These are phyloP conservation scores for Xylaria sp. DNA, from an alignment of 2,329 filamentous ascomycete species.

Conservation along the genomic window DNA sequence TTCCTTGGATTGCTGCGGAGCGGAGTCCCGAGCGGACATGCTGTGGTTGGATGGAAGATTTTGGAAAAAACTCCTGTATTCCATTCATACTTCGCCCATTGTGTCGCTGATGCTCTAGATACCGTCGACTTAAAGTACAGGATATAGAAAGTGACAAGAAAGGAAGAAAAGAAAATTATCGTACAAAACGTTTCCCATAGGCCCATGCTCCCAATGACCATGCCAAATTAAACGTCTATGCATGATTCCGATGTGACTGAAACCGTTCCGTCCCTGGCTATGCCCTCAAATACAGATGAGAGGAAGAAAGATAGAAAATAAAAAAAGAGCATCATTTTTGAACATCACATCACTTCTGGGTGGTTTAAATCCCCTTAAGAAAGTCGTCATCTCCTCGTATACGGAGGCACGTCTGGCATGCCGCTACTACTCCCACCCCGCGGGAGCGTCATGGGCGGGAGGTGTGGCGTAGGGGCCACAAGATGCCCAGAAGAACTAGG, in stretches of 20 bases:
- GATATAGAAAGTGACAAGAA: background rate
- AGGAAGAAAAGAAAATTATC: constrained; percentile 16
- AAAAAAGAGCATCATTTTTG: background rate
- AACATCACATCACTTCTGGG: background rate
- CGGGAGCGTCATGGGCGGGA: constrained; percentile 47
- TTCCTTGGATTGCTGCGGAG: constrained; percentile 12
- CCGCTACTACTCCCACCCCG: constrained; percentile 37
- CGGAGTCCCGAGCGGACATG: background rate
- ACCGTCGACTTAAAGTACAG: constrained; percentile 31
- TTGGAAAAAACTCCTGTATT: constrained; percentile 7
- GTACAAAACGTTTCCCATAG: constrained; percentile 33
- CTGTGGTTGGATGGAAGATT: constrained; percentile 2
- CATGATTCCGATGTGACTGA: constrained; percentile 12
- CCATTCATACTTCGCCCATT: constrained; percentile 6
- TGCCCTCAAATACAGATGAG: constrained; percentile 9
- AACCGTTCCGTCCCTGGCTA: constrained; percentile 19
- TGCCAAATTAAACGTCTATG: constrained; percentile 30
- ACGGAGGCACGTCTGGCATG: constrained; percentile 43
- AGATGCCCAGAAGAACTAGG: constrained; percentile 45
- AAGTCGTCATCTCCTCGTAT: constrained; percentile 43
- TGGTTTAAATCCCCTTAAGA: no score
- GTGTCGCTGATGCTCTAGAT: constrained; percentile 12
- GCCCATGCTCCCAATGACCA: constrained; percentile 28
- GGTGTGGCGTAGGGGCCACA: constrained; percentile 41
- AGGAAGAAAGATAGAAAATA: background rate